Base-by-base conservation (phyloP, 495 filamentous ascomycete genomes). In the Hypoxylon crocopeplum region DNA sequence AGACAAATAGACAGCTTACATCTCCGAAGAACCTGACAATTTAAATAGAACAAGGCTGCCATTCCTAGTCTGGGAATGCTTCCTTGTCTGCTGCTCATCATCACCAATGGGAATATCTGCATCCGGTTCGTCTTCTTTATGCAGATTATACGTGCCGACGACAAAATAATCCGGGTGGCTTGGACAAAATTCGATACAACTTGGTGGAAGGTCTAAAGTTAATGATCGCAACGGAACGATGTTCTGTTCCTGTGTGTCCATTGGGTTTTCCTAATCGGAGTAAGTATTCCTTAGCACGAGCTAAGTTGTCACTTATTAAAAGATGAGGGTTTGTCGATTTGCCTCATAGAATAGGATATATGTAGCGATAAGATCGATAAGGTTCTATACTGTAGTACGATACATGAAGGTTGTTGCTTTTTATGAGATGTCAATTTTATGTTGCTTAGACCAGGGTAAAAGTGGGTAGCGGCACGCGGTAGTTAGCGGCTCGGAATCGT, bases 61-160 rank as follows among this genome's bases (percentile, higher is more conserved):
- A 42, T 83, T 88, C 49, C 92, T 86, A 24, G 64, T 79, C 62
- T 90, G 88, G 8, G 74, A 41, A 52, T 66, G 68, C 25, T 69
- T 66, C 24, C 54, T 30, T 10, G 46, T 38, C 30, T 63, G 56
- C n/a, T 54, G 49, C 8, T 56, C 64, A 0, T 57, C 41, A 10
- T 54, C 57, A 15, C 70, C 67, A 29, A 67, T 64, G 29, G 77
- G 72, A 6, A 53, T 68, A 2, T 11, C 63, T 11, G 47, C 39
- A 15, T 39, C 45, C 7, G 62, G 51, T n/a, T 66, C 21, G 5
- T 79, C 73, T 3, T 74, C 71, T 48, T 82, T 79, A 47, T 90
- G 80, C 20, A 97, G 78, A 39, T 86, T 76, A 71, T 98, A 98
- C 1, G 94, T 97, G 16, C 94, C 94, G 32, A 97, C 80, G 1